Base-by-base conservation (phyloP, 192 early-diverging fungal genomes). In the Phlyctochytrium arcticum region DNA sequence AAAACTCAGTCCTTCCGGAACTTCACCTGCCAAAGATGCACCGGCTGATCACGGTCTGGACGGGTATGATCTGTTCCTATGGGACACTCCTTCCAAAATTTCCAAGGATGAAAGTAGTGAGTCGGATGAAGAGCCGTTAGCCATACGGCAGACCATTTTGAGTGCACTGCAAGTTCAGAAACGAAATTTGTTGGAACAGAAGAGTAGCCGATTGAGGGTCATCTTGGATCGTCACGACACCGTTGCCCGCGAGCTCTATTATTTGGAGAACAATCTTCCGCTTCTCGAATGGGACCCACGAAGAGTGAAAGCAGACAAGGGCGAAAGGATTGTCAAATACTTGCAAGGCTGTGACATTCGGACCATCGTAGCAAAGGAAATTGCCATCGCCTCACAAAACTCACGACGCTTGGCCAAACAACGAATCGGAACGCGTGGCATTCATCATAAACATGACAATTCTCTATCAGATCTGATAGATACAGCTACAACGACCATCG, bases 221-320 rank as follows among this genome's bases (percentile, higher is more conserved):
- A 67, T 84, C 29, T 65, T 84, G 42, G 75, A 80, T 34, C 62
- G 65, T 34, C 81, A 87, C 57, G 84, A 87, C 36, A 62, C 65
- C 29, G 34, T 72, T n/a, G 70, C 78, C n/a, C 69, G 80, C 30
- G 83, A 88, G 64, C 57, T 85, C 7, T 85, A 79, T 37, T 80
- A 83, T 64, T 57, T 87, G 36, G 85, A 87, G 62, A 60, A 75
- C 3, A 76, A 74, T 61, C 70, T 75, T 32, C 73, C 72, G 7
- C 69, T 78, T 57, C 31, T 85, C 27, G 74, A 68, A 2, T 85
- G 80, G 48, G 80, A 84, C 36, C 81, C 83, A 2, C 69, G 72
- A 36, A 78, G 68, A 55, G 56, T 75, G 47, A 79, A 76, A 30
- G 39, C 62, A 3, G 76, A 82, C 55, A 81, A 82, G 30, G 79